Percentiles rank a stretch among this genome's conserved stretches.
Evolutionary conservation across 2,329 filamentous ascomycete species (phyloP).

Genomic region (Fusarium acutatum): DNA sequence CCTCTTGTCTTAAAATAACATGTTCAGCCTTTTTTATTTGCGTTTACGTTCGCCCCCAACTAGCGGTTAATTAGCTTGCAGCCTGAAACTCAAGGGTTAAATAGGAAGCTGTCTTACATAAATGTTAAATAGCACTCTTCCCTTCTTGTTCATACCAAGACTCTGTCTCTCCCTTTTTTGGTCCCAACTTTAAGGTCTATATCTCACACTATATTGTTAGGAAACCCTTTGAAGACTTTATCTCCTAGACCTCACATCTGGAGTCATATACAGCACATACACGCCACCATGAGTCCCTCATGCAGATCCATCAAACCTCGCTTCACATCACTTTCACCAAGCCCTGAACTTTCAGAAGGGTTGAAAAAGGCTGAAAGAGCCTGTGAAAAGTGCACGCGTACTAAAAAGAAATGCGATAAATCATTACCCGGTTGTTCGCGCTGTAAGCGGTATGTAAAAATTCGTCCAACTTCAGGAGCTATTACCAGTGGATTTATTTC

Average conservation of each 20-base stretch:
- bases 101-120: not conserved
- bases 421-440: conserved; percentile 45
- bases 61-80: not conserved
- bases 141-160: not conserved
- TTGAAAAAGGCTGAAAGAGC: conserved; percentile 44
- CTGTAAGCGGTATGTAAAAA: conserved; percentile 43
- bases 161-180: not conserved
- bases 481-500: not conserved
- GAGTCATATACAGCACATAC: not conserved
- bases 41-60: not conserved
- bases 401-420: conserved; percentile 50
- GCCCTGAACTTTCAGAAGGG: conserved; percentile 36
- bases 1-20: not conserved
- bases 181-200: not conserved
- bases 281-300: conserved; percentile 6
- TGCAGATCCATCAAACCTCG: conserved; percentile 24
- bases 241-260: too few species aligned
- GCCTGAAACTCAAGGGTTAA: not conserved
- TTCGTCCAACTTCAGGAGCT: not conserved
- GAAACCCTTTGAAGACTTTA: too few species aligned
- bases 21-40: not conserved
- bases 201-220: not conserved
- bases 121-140: not conserved
- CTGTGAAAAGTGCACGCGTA: conserved; percentile 48
- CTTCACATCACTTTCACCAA: conserved; percentile 32